Percentiles rank a stretch among this genome's conserved stretches.
Conservation (phyloP, 306 rosid species). For the Castanospermum australe region DNA sequence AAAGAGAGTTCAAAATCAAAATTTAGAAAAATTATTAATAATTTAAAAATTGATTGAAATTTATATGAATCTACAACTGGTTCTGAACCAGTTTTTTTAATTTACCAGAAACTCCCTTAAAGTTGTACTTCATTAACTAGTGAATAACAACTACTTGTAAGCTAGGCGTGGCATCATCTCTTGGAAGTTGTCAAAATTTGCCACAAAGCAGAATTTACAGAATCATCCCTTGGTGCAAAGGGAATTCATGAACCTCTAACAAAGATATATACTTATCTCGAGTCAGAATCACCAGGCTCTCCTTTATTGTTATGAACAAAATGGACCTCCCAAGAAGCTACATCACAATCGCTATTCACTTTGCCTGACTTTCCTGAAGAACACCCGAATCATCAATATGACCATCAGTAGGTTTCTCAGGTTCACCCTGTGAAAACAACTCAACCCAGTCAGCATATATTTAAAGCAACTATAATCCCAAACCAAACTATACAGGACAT, state of each 20-base stretch:
- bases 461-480: not conserved
- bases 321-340: slow-evolving; percentile 14
- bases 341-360: not conserved
- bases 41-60: not conserved
- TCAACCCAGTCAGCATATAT: not conserved
- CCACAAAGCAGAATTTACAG: not conserved
- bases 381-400: not conserved
- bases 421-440: not conserved
- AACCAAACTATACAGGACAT: not conserved
- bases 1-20: not conserved
- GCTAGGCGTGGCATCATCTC: not conserved
- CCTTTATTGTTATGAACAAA: not conserved
- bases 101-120: not conserved
- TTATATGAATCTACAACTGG: not conserved
- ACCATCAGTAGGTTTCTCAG: slow-evolving; percentile 9
- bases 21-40: too few relatives aligned
- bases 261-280: not conserved
- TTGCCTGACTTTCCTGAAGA: not conserved
- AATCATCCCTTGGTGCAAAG: not conserved
- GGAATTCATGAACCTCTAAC: not conserved
- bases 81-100: not conserved
- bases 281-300: not conserved
- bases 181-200: not conserved
- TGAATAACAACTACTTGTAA: not conserved
- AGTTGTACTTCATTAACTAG: not conserved